These are phyloP conservation scores for Colletotrichum noveboracense DNA, from an alignment of 2,329 filamentous ascomycete genomes.

Conservation along the genomic window DNA sequence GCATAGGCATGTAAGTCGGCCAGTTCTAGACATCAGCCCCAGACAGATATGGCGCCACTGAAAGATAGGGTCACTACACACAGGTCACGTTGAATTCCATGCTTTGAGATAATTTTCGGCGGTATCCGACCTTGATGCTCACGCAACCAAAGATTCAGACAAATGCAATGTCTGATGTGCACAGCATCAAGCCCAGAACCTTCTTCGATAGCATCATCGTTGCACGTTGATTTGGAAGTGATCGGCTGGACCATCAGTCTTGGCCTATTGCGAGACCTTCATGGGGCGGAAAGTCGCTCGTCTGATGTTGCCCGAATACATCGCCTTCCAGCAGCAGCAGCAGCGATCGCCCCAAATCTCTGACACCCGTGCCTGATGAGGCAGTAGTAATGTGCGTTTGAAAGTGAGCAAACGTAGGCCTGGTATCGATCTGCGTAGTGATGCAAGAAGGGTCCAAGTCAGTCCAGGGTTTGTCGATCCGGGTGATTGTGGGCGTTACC, in stretches of 20 bases:
- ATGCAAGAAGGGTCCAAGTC: slow-evolving; percentile 16
- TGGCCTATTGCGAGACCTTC: neutral
- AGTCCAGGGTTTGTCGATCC: slow-evolving; percentile 1
- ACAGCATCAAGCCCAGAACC: neutral
- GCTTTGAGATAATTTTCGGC: neutral
- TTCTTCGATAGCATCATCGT: neutral
- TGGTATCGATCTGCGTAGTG: neutral
- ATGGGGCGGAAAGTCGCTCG: neutral
- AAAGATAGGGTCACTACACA: neutral
- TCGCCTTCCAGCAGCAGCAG: neutral
- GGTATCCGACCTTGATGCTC: neutral
- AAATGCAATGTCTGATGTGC: neutral
- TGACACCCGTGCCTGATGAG: neutral
- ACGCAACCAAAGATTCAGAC: neutral
- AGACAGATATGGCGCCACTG: neutral
- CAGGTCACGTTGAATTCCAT: neutral
- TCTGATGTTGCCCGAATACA: neutral
- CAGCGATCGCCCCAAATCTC: neutral
- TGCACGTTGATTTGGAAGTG: neutral
- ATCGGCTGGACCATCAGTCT: neutral
- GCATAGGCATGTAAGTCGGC: neutral
- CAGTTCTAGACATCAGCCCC: neutral
- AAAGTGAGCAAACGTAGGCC: neutral
- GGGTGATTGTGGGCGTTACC: neutral
- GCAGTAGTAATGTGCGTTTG: neutral